A percentile compares a stretch with the other conserved stretches of the same genome.
Conservation (phyloP, 192 early-diverging fungal species). For the Backusella circina region DNA sequence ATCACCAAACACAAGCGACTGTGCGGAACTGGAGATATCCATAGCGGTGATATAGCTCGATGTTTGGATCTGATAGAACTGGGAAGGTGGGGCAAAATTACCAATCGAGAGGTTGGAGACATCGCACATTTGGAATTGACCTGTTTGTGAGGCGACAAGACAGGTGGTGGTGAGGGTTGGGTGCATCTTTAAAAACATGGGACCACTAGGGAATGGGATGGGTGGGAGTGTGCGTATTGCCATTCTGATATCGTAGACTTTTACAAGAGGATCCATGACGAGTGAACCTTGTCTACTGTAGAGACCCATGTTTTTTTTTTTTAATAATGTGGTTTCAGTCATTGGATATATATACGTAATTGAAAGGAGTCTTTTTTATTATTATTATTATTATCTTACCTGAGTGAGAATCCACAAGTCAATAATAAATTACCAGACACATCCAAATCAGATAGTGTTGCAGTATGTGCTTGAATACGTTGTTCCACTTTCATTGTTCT, state of each 20-base stretch:
- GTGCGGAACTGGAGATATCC: conserved; percentile 76
- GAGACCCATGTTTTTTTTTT: not conserved
- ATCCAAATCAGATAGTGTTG: conserved; percentile 73
- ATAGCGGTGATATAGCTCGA: conserved; percentile 67
- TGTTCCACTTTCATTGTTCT: conserved; percentile 58
- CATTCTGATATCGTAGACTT: conserved; percentile 76
- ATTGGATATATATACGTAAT: too few relatives aligned
- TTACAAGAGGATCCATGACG: conserved; percentile 73
- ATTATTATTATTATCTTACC: too few relatives aligned
- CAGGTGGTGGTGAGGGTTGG: conserved; percentile 63
- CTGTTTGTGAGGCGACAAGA: conserved; percentile 60
- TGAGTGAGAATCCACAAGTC: conserved; percentile 71
- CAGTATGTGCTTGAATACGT: conserved; percentile 70
- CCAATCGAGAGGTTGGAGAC: conserved; percentile 46
- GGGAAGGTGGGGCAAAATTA: conserved; percentile 29
- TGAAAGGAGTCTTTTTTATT: too few relatives aligned
- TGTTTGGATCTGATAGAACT: conserved; percentile 56
- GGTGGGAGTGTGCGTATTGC: conserved; percentile 66
- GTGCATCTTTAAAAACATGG: conserved; percentile 69
- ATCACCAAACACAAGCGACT: conserved; percentile 75
- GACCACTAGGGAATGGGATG: conserved; percentile 65
- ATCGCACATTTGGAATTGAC: conserved; percentile 70
- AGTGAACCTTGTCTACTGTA: conserved; percentile 46
- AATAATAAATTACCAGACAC: conserved; percentile 68
- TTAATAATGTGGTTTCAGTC: too few relatives aligned